Evolutionary conservation across 768 basidiomycete genomes (phyloP), one percentile per base, ranked within the genome.

Genomic region (Kwoniella bestiolae): DNA sequence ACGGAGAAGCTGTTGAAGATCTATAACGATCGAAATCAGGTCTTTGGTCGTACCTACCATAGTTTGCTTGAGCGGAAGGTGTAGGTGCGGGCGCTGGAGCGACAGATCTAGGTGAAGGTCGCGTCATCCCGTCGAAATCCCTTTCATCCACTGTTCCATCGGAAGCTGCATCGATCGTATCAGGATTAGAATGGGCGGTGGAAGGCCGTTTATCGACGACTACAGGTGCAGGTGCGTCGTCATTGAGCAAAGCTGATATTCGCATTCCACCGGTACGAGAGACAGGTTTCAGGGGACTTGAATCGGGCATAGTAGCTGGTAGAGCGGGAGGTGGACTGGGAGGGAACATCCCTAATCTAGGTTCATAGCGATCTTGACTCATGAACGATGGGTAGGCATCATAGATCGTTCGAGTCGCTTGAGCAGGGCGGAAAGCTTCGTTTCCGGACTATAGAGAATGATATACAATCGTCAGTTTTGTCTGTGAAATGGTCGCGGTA

Each of bases 61-160:
- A 58, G 34, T 26, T 29, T 12, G 63, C n/a, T n/a, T n/a, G 45
- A 53, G 38, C 51, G n/a, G 44, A 32, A 34, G 29, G 32, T 32
- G 28, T 34, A 6, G 26, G 3, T 21, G 34, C 21, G 32, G 46
- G 29, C 18, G 31, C 26, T 38, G 63, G 63, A 18, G 63, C 45
- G 11, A 44, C 29, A 7, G 62, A 53, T 61, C 63, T 56, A 12
- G 70, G 66, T 25, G 70, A 71, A 28, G 70, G 70, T 61, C 66
- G 23, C 21, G 62, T 63, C 52, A 63, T 38, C n/a, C 59, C 70
- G 6, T 67, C 65, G 7, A 55, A 63, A 47, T 72, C 72, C 31
- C 65, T 35, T 26, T 77, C 76, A 21, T 73, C 72, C 9, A 72
- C 70, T 3, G 76, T 77, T 16, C 68, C 74, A 56, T 77, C 76